phyloP scores from a whole-genome alignment of 2,329 filamentous ascomycete genomes.

The Colletotrichum sublineola region DNA sequence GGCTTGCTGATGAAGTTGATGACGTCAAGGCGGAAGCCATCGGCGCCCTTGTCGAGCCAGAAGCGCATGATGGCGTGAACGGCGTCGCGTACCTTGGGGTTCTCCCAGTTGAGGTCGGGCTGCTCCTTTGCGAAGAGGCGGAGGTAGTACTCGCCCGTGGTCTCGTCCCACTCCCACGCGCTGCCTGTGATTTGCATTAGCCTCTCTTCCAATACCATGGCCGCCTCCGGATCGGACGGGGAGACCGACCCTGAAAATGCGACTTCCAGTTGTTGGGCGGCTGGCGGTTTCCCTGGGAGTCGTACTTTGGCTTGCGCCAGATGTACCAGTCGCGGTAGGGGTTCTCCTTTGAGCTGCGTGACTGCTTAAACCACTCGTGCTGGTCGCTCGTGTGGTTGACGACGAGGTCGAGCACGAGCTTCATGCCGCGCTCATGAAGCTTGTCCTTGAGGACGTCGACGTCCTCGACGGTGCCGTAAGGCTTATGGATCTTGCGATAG shows the following conservation, averaged over 20 bases:
- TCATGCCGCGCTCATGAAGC: constrained; percentile 74
- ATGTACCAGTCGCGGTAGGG: constrained; percentile 74
- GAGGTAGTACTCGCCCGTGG: constrained; percentile 69
- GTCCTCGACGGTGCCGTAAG: constrained; percentile 77
- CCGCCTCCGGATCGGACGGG: neutral
- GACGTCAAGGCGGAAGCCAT: constrained; percentile 76
- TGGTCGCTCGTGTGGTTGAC: constrained; percentile 77
- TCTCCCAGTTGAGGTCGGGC: constrained; percentile 85
- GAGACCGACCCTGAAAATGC: constrained; percentile 54
- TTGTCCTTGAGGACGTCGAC: constrained; percentile 73
- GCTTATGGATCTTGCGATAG: constrained; percentile 74
- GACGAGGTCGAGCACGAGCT: constrained; percentile 79
- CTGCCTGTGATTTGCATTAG: constrained; percentile 49
- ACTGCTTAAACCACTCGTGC: constrained; percentile 71
- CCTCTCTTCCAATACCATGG: neutral
- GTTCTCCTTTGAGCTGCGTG: constrained; percentile 65
- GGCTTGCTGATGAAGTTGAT: constrained; percentile 78
- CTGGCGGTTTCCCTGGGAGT: constrained; percentile 67
- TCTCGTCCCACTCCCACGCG: constrained; percentile 64
- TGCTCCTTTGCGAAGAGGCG: constrained; percentile 78
- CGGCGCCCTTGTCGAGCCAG: constrained; percentile 78
- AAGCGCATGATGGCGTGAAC: constrained; percentile 79
- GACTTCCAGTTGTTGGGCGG: constrained; percentile 72
- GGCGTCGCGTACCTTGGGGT: constrained; percentile 71
- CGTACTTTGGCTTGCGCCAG: constrained; percentile 72